Conservation (phyloP, 2,329 filamentous ascomycete species). For the Rhinocladiella mackenziei region DNA sequence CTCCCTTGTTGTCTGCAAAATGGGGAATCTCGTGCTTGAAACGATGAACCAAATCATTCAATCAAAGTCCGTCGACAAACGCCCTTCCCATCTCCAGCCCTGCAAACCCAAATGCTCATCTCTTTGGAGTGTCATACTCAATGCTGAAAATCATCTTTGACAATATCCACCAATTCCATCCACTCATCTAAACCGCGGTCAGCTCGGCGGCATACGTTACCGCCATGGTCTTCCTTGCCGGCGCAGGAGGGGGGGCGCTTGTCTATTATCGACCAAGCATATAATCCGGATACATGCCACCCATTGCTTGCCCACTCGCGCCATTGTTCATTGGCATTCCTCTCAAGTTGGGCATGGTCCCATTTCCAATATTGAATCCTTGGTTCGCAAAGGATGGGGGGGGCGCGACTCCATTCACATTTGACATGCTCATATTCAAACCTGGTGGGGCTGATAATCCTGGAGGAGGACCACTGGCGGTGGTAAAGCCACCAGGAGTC, state of each 20-base stretch:
- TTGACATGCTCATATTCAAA: conserved; percentile 45
- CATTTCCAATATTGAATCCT: conserved; percentile 30
- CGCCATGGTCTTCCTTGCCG: too few species aligned
- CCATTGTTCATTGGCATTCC: conserved; percentile 32
- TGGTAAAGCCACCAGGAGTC: conserved; percentile 59
- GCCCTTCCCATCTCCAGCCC: not conserved
- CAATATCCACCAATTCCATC: too few species aligned
- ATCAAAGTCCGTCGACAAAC: not conserved
- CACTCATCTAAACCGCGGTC: too few species aligned
- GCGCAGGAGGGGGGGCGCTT: not conserved
- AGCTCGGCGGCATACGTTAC: too few species aligned
- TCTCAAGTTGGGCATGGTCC: conserved; percentile 33
- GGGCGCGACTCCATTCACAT: conserved; percentile 21
- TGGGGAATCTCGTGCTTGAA: conserved; percentile 26
- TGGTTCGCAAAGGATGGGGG: conserved; percentile 25
- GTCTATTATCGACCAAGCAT: conserved; percentile 45
- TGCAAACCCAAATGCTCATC: conserved; percentile 1
- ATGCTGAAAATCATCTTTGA: not conserved
- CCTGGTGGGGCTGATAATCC: conserved; percentile 74
- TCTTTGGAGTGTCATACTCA: conserved; percentile 1
- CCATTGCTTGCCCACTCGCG: conserved; percentile 32
- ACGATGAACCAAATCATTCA: conserved; percentile 10
- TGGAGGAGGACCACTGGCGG: conserved; percentile 72
- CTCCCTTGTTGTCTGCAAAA: conserved; percentile 17
- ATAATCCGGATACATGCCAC: conserved; percentile 44